A percentile compares a stretch with the other conserved stretches of the same genome.
These are phyloP conservation scores for Rhododendron simsii DNA, from an alignment of 148 eudicot species.

Conservation along the genomic window DNA sequence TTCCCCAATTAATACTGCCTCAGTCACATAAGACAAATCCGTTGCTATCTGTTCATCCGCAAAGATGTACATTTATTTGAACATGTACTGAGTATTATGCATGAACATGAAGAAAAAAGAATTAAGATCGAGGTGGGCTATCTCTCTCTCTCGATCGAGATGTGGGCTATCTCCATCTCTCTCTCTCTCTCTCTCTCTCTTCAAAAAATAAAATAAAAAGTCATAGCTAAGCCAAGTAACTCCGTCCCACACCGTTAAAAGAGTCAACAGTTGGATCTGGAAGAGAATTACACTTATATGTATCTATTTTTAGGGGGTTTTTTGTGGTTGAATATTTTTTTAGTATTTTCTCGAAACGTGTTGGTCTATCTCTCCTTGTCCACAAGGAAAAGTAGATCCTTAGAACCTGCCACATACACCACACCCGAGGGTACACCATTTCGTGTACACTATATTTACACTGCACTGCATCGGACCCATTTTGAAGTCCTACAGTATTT, in stretches of 20 bases:
- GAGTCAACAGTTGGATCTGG: slow-evolving; percentile 25
- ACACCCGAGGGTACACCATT: neutral
- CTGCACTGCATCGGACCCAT: no score
- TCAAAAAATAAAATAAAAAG: neutral
- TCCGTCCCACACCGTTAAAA: slow-evolving; percentile 32
- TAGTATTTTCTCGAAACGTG: neutral
- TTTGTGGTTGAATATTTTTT: neutral
- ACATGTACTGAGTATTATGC: neutral
- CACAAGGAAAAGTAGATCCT: neutral
- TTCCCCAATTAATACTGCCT: neutral
- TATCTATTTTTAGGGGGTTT: no score
- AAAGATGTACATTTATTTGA: neutral
- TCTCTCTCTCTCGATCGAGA: neutral
- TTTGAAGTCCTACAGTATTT: no score
- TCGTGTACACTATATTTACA: neutral
- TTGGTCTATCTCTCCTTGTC: neutral
- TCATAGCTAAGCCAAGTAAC: slow-evolving; percentile 22
- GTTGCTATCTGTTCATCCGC: neutral
- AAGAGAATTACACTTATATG: neutral
- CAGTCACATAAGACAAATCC: neutral
- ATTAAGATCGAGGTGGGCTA: neutral
- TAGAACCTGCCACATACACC: neutral
- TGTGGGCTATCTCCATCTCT: neutral
- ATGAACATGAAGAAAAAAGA: neutral
- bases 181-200: neutral